Conservation (phyloP, 129 eudicot species). For the Lactuca saligna region DNA sequence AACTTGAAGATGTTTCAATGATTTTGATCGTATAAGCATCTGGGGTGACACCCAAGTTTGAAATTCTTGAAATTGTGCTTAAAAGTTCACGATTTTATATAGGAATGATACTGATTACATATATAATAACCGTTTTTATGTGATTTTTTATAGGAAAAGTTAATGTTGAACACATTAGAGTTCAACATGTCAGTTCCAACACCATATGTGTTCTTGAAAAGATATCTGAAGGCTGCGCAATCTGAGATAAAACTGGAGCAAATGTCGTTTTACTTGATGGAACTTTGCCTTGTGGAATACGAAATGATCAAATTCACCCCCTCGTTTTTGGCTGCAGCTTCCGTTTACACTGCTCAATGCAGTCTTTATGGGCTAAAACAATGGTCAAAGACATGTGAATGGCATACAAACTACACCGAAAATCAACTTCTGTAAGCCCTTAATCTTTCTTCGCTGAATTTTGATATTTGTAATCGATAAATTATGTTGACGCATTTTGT, state of each 20-base stretch:
- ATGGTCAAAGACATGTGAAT: conserved; percentile 87
- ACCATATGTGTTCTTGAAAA: conserved; percentile 73
- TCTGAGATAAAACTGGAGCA: conserved; percentile 67
- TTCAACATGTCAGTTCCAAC: conserved; percentile 95
- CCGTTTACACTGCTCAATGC: conserved; percentile 83
- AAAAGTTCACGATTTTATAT: neutral
- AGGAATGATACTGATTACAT: conserved; percentile 1
- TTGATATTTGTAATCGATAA: neutral
- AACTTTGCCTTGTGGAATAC: conserved; percentile 84
- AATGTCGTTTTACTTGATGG: conserved; percentile 65
- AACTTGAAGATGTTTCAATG: neutral
- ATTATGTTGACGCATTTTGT: no score
- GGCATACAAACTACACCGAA: conserved; percentile 70
- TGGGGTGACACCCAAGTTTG: no score
- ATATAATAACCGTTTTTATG: neutral
- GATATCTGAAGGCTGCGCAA: conserved; percentile 93
- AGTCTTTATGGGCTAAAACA: conserved; percentile 62
- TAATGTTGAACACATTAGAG: conserved; percentile 83
- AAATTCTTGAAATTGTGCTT: no score
- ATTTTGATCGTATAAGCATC: no score
- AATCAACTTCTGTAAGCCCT: conserved; percentile 68
- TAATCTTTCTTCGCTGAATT: neutral
- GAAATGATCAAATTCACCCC: conserved; percentile 83
- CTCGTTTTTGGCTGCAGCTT: conserved; percentile 83
- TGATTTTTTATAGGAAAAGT: conserved; percentile 49